Evolutionary conservation across 2,329 filamentous ascomycete species (phyloP), one percentile per base, ranked within the genome.

Genomic region (Cyphellophora europaea): DNA sequence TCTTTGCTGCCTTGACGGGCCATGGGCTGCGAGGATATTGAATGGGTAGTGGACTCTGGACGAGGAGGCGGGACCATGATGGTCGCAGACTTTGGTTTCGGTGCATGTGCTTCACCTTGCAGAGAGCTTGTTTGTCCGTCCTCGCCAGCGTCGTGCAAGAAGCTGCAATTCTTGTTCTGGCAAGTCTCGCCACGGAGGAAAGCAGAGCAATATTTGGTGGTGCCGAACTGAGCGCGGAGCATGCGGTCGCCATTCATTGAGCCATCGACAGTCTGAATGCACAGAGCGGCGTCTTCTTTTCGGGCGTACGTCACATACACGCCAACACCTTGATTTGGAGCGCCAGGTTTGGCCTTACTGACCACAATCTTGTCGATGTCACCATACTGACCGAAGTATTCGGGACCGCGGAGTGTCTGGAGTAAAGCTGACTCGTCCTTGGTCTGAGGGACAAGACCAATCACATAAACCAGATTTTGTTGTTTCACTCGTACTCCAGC

Each of bases 341-440:
- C 66, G 30, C 70, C 69, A 43, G 89, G 85, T 59, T 93, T 94
- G 27, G 87, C 77, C 58, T 94, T 95, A 68, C 88, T 96, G 47
- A 98, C 93, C 36, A 94, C 93, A 37, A 98, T 96, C 61, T 98
- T 98, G 55, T 94, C 82, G 49, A 98, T 98, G 54, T 89, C 91
- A 49, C 91, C 91, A 56, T 98, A 98, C 59, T 98, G 91, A 5
- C 91, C 91, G 52, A 98, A 98, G 56, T 95, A 98, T 53, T 95
- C 83, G 32, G 79, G 77, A 43, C 88, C 88, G 37, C 93, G 79
- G 30, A 98, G 67, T 0, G 88, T 95, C 58, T 89, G 85, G 30
- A 96, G 72, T 3, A 98, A 69, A 38, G 63, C 59, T 49, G 89
- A 85, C 55, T 96, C 88, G 61, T 98, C 91, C 44, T 85, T 81